Percentiles rank a stretch among this genome's conserved stretches.
These are phyloP conservation scores for Turnera subulata DNA, from an alignment of 345 rosid genomes.

Conservation along the genomic window DNA sequence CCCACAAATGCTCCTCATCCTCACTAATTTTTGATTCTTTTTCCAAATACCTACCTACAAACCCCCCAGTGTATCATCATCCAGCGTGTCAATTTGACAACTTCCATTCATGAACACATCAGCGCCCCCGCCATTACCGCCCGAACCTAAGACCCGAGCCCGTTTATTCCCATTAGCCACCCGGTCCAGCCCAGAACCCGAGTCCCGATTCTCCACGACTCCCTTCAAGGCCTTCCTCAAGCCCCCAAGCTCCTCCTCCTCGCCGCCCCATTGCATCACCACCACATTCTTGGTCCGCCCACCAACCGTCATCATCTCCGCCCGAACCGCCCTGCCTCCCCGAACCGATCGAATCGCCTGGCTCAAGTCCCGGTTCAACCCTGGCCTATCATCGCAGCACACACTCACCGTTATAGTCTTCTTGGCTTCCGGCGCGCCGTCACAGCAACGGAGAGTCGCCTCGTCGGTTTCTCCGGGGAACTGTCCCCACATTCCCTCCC, in stretches of 20 bases:
- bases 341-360: slow-evolving; percentile 31
- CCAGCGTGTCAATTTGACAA: too few relatives aligned
- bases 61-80: too few relatives aligned
- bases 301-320: slow-evolving; percentile 54
- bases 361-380: slow-evolving; percentile 41
- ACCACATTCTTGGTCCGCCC: slow-evolving; percentile 42
- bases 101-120: background rate
- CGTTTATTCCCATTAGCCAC: slow-evolving; percentile 21
- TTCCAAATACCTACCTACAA: too few relatives aligned
- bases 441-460: slow-evolving; percentile 24
- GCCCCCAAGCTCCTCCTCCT: slow-evolving; percentile 23
- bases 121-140: background rate
- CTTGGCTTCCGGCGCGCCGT: slow-evolving; percentile 11
- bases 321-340: slow-evolving; percentile 40
- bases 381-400: slow-evolving; percentile 53
- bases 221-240: slow-evolving; percentile 38
- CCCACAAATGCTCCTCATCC: too few relatives aligned
- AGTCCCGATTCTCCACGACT: slow-evolving; percentile 35
- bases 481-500: background rate
- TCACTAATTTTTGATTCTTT: too few relatives aligned
- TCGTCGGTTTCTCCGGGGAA: slow-evolving; percentile 47
- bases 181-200: slow-evolving; percentile 23
- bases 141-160: slow-evolving; percentile 18
- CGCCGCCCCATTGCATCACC: slow-evolving; percentile 36
- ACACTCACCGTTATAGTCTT: slow-evolving; percentile 33